Evolutionary conservation across 768 basidiomycete species (phyloP), one percentile per base, ranked within the genome.

Genomic region (Pleurotus tuoliensis): DNA sequence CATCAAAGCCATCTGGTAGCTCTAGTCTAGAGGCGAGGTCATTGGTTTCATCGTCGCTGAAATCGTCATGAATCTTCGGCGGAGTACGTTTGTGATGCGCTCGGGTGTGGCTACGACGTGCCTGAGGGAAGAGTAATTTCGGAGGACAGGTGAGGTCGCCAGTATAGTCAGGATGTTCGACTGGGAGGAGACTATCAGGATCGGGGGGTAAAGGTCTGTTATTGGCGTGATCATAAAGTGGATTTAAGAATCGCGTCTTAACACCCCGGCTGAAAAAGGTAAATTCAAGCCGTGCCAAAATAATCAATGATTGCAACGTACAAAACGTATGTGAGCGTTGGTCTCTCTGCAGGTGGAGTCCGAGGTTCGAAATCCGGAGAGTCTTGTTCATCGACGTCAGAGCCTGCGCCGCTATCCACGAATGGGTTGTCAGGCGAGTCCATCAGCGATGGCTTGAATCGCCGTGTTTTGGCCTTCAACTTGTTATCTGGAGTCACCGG

Each of bases 381-480:
- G 39, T 55, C 53, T 41, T 55, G 12, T 13, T 18, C 43, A 13
- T 55, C 43, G 8, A 5, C 53, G 5, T 22, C 37, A 34, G 13
- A 30, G 11, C 40, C 54, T 3, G 25, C 41, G n/a, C 18, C 16
- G 5, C 43, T 20, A 11, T 55, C 54, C 16, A 55, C 18, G 37
- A 55, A 55, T 15, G 54, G 54, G n/a, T 55, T 55, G 46, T 46
- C 53, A 9, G 53, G 53, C 15, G 53, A 55, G 45, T 24, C 16
- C 15, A 15, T 34, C 15, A 25, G 16, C 25, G 15, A n/a, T 5
- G 16, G 20, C 54, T 27, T 47, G 12, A n/a, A 30, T 45, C 24
- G 15, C 6, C 16, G 6, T 34, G 30, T 0, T 34, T 34, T 34
- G 9, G 2, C 8, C 25, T 30, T 45, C 24, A 20, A 6, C 25